Evolutionary conservation across 1,139 yeast species (phyloP).

Genomic region (Citeromyces siamensis): DNA sequence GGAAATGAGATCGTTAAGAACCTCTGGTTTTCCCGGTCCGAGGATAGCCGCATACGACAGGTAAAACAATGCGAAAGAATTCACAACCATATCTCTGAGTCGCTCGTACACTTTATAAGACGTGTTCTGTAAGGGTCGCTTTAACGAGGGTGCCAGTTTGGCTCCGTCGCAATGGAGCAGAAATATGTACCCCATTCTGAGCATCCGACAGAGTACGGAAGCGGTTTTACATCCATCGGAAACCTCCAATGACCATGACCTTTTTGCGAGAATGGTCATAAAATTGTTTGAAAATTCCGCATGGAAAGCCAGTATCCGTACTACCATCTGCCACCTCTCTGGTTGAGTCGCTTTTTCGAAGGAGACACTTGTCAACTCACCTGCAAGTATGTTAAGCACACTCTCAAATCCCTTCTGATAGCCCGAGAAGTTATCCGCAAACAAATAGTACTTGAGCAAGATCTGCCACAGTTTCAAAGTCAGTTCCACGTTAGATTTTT

Average conservation of each 20-base stretch:
- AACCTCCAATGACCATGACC: constrained; percentile 16
- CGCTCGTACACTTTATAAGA: constrained; percentile 24
- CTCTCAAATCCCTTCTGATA: constrained; percentile 44
- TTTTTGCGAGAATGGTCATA: constrained; percentile 16
- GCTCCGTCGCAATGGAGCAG: constrained; percentile 37
- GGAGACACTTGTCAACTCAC: constrained; percentile 21
- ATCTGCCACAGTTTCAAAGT: constrained; percentile 68
- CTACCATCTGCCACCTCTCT: constrained; percentile 14
- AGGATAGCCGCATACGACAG: constrained; percentile 19
- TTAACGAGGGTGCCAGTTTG: constrained; percentile 16
- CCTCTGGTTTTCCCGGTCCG: constrained; percentile 11
- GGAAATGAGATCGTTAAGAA: constrained; percentile 33
- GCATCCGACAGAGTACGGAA: constrained; percentile 22
- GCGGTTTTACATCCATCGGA: constrained; percentile 13
- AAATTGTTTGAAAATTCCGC: constrained; percentile 25
- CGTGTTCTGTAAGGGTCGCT: constrained; percentile 11
- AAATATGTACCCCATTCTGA: constrained; percentile 29
- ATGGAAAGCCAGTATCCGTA: constrained; percentile 29
- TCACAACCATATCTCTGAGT: constrained; percentile 39
- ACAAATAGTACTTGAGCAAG: constrained; percentile 47
- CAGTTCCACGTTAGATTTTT: constrained; percentile 52
- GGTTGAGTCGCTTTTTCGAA: constrained; percentile 8
- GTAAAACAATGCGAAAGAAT: constrained; percentile 26
- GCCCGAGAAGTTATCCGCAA: constrained; percentile 23
- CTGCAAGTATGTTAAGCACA: constrained; percentile 29